Conservation (phyloP, 352 stramenopile species). For the Hyaloperonospora arabidopsidis region DNA sequence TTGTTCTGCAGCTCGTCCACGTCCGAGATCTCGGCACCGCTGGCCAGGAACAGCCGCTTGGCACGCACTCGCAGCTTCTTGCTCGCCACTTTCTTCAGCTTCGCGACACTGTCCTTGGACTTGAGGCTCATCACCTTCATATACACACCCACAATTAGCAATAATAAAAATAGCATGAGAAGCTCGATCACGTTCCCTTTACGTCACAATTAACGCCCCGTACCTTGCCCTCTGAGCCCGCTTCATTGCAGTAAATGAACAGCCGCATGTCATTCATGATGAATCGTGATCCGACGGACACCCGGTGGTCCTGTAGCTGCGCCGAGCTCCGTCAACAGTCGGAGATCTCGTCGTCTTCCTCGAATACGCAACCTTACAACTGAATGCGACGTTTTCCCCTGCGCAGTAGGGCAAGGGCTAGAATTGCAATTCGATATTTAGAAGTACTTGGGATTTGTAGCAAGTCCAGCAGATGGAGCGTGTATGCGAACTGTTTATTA, state of each 20-base stretch:
- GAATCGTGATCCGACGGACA: constrained; percentile 1
- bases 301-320: constrained; percentile 9
- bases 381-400: constrained; percentile 15
- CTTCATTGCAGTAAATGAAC: constrained; percentile 85
- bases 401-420: constrained; percentile 9
- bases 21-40: constrained; percentile 74
- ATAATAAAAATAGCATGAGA: neutral
- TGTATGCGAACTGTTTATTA: constrained; percentile 5
- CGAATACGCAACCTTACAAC: constrained; percentile 30
- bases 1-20: constrained; percentile 87
- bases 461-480: neutral
- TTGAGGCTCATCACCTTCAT: constrained; percentile 81
- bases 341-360: constrained; percentile 23
- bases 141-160: neutral
- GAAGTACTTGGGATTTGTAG: neutral
- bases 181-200: neutral
- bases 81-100: constrained; percentile 76
- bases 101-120: constrained; percentile 53
- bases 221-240: constrained; percentile 73
- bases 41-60: constrained; percentile 74
- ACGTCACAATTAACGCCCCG: neutral
- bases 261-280: constrained; percentile 76
- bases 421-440: constrained; percentile 9
- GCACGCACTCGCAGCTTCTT: constrained; percentile 79
- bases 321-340: constrained; percentile 7